Evolutionary conservation across 352 stramenopile genomes (phyloP).

Genomic region (Aphanomyces stellatus): DNA sequence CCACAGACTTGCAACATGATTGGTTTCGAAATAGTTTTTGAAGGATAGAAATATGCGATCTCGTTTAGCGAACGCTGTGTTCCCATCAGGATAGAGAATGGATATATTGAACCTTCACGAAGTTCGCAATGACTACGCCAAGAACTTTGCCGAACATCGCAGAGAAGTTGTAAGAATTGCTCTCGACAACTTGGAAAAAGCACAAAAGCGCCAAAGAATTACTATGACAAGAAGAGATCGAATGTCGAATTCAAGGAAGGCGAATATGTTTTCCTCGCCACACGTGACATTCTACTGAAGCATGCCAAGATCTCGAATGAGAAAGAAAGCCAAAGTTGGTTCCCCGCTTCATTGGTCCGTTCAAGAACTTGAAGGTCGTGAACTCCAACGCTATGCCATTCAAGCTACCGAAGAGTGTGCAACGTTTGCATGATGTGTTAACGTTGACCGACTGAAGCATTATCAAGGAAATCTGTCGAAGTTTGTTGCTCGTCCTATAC

Average conservation of each 20-base stretch:
- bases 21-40: too few species aligned
- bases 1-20: too few species aligned
- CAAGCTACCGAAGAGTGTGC: background rate
- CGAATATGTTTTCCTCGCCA: constrained; percentile 6
- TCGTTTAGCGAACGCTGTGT: too few species aligned
- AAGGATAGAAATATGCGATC: too few species aligned
- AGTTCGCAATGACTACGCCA: background rate
- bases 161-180: background rate
- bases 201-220: background rate
- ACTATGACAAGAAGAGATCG: constrained; percentile 5
- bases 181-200: background rate
- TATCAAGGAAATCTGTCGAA: too few species aligned
- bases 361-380: background rate
- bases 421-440: constrained; percentile 9
- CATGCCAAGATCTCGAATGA: background rate
- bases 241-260: constrained; percentile 8
- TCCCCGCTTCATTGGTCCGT: background rate
- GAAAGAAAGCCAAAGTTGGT: background rate
- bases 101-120: background rate
- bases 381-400: constrained; percentile 3
- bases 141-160: background rate
- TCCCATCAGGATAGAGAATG: too few species aligned
- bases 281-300: background rate
- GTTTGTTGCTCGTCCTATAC: too few species aligned
- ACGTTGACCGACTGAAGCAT: constrained; percentile 20